Evolutionary conservation across 768 basidiomycete genomes (phyloP).

Genomic region (Baorangia bicolor): DNA sequence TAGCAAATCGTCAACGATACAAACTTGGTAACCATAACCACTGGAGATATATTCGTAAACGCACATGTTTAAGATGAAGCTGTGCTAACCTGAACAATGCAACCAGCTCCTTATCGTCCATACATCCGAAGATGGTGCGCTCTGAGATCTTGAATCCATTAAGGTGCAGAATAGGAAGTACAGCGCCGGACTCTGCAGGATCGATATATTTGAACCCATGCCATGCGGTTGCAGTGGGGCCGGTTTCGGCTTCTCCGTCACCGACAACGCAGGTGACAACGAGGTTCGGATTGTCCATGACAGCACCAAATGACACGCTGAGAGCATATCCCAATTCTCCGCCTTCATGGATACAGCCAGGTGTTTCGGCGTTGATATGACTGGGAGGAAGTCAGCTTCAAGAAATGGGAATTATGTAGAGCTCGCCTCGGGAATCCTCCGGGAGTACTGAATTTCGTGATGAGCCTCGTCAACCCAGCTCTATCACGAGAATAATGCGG

Average conservation of each 20-base stretch:
- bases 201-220: constrained; percentile 90
- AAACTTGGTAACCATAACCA: constrained; percentile 87
- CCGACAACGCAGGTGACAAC: constrained; percentile 82
- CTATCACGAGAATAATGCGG: constrained; percentile 57
- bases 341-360: constrained; percentile 90
- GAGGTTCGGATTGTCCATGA: constrained; percentile 89
- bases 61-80: background rate
- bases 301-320: constrained; percentile 80
- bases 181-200: constrained; percentile 85
- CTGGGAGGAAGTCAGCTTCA: constrained; percentile 31
- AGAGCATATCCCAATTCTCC: constrained; percentile 90
- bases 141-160: constrained; percentile 93
- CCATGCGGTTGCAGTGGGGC: constrained; percentile 79
- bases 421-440: constrained; percentile 78
- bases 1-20: constrained; percentile 68
- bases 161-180: constrained; percentile 86
- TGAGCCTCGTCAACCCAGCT: constrained; percentile 62
- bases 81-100: constrained; percentile 62
- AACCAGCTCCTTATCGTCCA: constrained; percentile 84
- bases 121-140: constrained; percentile 84
- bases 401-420: background rate
- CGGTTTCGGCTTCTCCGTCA: constrained; percentile 84
- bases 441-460: constrained; percentile 74
- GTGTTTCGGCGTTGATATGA: constrained; percentile 81
- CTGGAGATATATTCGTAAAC: constrained; percentile 30